Evolutionary conservation across 768 basidiomycete species (phyloP).

Genomic region (Candolleomyces efflorescens): DNA sequence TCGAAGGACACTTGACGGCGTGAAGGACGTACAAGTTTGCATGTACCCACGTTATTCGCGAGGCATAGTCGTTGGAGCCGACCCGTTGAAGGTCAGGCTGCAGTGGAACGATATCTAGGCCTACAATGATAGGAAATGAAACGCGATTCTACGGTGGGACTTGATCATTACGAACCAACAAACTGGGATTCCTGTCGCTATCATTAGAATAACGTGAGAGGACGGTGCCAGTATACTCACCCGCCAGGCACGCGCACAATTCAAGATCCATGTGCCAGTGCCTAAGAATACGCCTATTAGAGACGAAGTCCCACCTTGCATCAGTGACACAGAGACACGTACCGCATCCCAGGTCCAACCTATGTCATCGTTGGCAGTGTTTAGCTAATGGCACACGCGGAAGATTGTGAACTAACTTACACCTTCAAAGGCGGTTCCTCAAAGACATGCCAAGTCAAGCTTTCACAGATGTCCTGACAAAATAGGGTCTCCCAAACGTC

Average conservation of each 20-base stretch:
- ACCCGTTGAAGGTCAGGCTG: conserved; percentile 64
- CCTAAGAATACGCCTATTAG: conserved; percentile 32
- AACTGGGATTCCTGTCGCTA: conserved; percentile 49
- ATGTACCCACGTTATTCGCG: conserved; percentile 68
- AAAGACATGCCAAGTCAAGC: conserved; percentile 64
- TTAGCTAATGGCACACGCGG: conserved; percentile 1
- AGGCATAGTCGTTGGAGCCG: conserved; percentile 52
- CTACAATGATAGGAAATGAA: conserved; percentile 24
- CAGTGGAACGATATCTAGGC: conserved; percentile 67
- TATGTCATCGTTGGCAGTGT: conserved; percentile 17
- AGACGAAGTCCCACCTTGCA: background rate
- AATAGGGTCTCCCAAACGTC: conserved; percentile 68
- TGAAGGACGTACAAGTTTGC: conserved; percentile 56
- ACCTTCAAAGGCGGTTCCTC: conserved; percentile 56
- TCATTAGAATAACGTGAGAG: background rate
- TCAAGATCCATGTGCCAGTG: conserved; percentile 70
- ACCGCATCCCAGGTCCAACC: conserved; percentile 75
- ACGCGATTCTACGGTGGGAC: background rate
- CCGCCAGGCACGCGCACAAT: conserved; percentile 63
- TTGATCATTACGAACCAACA: conserved; percentile 42
- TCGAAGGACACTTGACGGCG: background rate
- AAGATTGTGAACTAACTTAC: conserved; percentile 33
- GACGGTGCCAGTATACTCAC: conserved; percentile 26
- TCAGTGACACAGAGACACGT: conserved; percentile 17
- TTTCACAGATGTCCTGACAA: conserved; percentile 48